These are phyloP conservation scores for Ustilago shanxiensis DNA, from an alignment of 1,284 basidiomycete species.

Conservation along the genomic window DNA sequence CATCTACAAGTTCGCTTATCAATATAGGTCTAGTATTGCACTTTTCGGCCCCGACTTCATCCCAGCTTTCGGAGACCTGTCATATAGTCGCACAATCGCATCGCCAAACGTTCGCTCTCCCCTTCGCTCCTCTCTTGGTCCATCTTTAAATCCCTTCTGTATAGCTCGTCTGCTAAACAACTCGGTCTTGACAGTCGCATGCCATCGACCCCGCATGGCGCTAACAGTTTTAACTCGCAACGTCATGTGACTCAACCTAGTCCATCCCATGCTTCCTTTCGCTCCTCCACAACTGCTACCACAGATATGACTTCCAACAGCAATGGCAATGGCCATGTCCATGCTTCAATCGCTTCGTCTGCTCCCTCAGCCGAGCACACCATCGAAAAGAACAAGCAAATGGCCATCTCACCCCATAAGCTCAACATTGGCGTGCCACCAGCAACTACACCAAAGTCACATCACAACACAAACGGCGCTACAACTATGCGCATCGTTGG, in stretches of 20 bases:
- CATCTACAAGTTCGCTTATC: not conserved
- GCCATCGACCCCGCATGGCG: constrained; percentile 42
- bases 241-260: constrained; percentile 41
- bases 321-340: constrained; percentile 24
- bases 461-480: constrained; percentile 6
- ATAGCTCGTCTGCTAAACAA: not conserved
- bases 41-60: too few relatives aligned
- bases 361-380: constrained; percentile 9
- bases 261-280: constrained; percentile 5
- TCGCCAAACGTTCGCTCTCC: not conserved
- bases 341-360: constrained; percentile 9
- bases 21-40: too few relatives aligned
- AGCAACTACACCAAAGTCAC: constrained; percentile 33
- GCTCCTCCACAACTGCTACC: constrained; percentile 4
- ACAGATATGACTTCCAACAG: constrained; percentile 30
- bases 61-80: not conserved
- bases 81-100: not conserved
- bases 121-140: not conserved
- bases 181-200: constrained; percentile 17
- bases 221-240: constrained; percentile 11
- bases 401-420: constrained; percentile 37
- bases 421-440: constrained; percentile 53
- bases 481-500: not conserved
- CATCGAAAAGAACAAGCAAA: constrained; percentile 18
- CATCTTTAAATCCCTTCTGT: not conserved